phyloP scores from a whole-genome alignment of 495 filamentous ascomycete species.

The Neurospora intermedia region DNA sequence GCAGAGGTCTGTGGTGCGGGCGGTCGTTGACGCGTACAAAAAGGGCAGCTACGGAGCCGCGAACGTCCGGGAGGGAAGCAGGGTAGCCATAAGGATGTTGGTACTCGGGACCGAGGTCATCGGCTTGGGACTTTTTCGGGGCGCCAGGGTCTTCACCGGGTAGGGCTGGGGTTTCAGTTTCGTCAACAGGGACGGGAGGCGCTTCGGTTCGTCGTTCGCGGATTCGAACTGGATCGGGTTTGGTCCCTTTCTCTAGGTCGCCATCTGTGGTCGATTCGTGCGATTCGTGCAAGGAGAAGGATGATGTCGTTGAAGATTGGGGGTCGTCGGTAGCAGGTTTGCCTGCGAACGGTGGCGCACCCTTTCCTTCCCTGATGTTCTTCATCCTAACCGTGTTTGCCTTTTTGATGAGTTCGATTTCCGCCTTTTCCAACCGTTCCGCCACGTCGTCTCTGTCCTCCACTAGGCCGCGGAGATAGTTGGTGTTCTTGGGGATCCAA shows the following conservation, averaged over 20 bases:
- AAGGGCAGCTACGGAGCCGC: slow-evolving; percentile 64
- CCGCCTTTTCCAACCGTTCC: slow-evolving; percentile 52
- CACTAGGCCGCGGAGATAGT: slow-evolving; percentile 45
- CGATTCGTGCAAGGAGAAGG: not conserved
- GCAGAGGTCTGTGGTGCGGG: slow-evolving; percentile 35
- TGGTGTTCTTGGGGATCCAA: slow-evolving; percentile 52
- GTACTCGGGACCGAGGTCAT: slow-evolving; percentile 11
- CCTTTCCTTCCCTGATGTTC: slow-evolving; percentile 20
- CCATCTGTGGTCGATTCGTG: not conserved
- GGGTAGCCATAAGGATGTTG: slow-evolving; percentile 30
- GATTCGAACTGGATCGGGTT: not conserved
- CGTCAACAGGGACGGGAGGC: not conserved
- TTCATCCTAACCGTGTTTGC: slow-evolving; percentile 48
- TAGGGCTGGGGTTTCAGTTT: not conserved
- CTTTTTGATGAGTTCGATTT: slow-evolving; percentile 51
- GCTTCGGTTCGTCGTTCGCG: not conserved
- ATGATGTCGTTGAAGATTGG: slow-evolving; percentile 8
- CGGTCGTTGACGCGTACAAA: slow-evolving; percentile 60
- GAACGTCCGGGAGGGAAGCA: slow-evolving; percentile 27
- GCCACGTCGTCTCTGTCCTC: slow-evolving; percentile 48
- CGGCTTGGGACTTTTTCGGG: slow-evolving; percentile 7
- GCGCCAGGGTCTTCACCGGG: slow-evolving; percentile 2
- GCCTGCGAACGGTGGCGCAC: slow-evolving; percentile 12
- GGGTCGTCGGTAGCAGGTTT: slow-evolving; percentile 12
- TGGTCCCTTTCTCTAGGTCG: not conserved